Conservation (phyloP, 176 grass and related monocot species). For the Coix lacrymajobi region DNA sequence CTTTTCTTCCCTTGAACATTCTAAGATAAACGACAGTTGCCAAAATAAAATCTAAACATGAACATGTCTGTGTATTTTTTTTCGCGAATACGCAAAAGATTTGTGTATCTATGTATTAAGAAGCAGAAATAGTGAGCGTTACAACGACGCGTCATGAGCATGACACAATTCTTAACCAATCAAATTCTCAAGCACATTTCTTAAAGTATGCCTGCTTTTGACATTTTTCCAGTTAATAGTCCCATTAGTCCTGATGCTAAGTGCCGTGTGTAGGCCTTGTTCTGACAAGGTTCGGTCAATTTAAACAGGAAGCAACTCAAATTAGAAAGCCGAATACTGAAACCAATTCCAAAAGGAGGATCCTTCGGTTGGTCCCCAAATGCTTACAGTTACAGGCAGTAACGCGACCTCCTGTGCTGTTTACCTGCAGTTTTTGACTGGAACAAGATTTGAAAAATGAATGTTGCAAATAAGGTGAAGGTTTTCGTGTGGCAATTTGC, state of each 20-base stretch:
- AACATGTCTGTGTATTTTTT: background rate
- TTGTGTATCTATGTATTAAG: too few species aligned
- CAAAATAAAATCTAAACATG: slow-evolving; percentile 4
- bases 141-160: too few species aligned
- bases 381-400: background rate
- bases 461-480: background rate
- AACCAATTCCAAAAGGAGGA: background rate
- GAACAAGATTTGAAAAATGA: background rate
- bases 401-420: too few species aligned
- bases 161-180: background rate
- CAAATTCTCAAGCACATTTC: background rate
- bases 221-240: background rate
- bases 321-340: background rate
- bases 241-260: background rate
- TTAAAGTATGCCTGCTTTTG: background rate
- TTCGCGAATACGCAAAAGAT: too few species aligned
- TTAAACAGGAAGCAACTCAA: background rate
- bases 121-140: too few species aligned
- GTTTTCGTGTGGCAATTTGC: background rate
- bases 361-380: background rate
- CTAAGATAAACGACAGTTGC: background rate
- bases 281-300: background rate
- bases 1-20: background rate
- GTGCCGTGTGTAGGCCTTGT: background rate
- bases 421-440: background rate